Conservation (phyloP, 75 land plant genomes). For the Picea sitchensis region DNA sequence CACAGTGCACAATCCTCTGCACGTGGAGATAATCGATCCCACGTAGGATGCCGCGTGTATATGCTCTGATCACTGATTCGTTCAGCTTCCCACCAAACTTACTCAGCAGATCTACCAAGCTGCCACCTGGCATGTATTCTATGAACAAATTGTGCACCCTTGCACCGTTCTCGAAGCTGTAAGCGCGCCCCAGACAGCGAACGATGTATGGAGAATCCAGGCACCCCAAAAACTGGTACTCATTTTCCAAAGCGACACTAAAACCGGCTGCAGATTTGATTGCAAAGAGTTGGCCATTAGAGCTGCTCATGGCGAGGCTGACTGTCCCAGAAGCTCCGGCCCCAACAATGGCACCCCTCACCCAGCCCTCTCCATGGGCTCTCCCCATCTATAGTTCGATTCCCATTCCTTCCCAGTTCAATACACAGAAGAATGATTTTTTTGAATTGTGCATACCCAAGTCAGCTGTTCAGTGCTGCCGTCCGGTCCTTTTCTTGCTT, state of each 20-base stretch:
- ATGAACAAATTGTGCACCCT: conserved; percentile 27
- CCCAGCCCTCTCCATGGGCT: conserved; percentile 18
- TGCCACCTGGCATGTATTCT: conserved; percentile 51
- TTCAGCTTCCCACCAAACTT: conserved; percentile 19
- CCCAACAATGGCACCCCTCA: conserved; percentile 38
- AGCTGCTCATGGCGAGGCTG: conserved; percentile 33
- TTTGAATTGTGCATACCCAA: too few relatives aligned
- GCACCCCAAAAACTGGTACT: conserved; percentile 27
- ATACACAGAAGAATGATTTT: too few relatives aligned
- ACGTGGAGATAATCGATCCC: conserved; percentile 53
- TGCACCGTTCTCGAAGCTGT: background rate
- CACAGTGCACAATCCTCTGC: conserved; percentile 57
- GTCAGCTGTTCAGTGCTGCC: too few relatives aligned
- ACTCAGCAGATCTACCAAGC: conserved; percentile 18
- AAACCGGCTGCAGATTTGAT: conserved; percentile 34
- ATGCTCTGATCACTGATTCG: conserved; percentile 28
- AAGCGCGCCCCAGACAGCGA: conserved; percentile 15
- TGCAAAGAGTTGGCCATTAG: conserved; percentile 42
- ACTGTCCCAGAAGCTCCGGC: conserved; percentile 51
- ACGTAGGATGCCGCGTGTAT: conserved; percentile 30
- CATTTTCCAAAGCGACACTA: conserved; percentile 30
- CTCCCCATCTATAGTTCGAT: too few relatives aligned
- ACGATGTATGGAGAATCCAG: conserved; percentile 25
- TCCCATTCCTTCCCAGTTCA: too few relatives aligned
- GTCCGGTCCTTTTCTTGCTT: too few relatives aligned